phyloP scores from a whole-genome alignment of 768 basidiomycete species.

The Boletus pseudopeckii region DNA sequence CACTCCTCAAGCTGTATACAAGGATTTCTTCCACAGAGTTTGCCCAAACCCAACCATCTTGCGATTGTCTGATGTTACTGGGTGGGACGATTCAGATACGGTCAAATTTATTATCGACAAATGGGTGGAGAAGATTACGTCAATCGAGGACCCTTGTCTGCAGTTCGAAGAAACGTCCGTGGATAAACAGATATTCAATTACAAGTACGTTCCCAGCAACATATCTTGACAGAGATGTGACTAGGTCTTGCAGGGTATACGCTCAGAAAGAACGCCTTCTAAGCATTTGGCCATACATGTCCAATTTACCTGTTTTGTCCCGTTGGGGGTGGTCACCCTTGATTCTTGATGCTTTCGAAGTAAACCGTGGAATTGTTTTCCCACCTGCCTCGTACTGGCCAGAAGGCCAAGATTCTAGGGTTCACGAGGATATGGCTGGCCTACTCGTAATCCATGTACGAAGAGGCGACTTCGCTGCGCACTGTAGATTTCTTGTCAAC shows the following conservation, averaged over 20 bases:
- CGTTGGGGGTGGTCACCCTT: conserved; percentile 36
- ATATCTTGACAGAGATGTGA: not conserved
- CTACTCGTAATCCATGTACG: conserved; percentile 49
- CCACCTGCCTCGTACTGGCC: conserved; percentile 13
- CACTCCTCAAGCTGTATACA: conserved; percentile 33
- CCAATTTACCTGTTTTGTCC: conserved; percentile 32
- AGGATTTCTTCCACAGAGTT: conserved; percentile 35
- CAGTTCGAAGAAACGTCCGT: conserved; percentile 28
- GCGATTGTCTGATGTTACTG: conserved; percentile 23
- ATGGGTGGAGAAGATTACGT: conserved; percentile 34
- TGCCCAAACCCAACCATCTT: conserved; percentile 37
- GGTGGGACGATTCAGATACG: conserved; percentile 20
- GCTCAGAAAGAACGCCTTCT: conserved; percentile 28
- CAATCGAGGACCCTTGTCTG: conserved; percentile 37
- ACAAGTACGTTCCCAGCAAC: conserved; percentile 8
- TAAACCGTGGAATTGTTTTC: conserved; percentile 17
- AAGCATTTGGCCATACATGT: conserved; percentile 33
- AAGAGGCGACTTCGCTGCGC: conserved; percentile 44
- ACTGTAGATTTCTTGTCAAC: conserved; percentile 40
- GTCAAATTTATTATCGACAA: conserved; percentile 31
- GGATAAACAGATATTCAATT: conserved; percentile 18
- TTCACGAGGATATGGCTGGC: conserved; percentile 25
- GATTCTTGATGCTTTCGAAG: conserved; percentile 27
- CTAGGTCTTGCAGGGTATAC: conserved; percentile 24
- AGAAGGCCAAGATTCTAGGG: not conserved